phyloP scores from a whole-genome alignment of 768 basidiomycete species.

The Mycena floridula region DNA sequence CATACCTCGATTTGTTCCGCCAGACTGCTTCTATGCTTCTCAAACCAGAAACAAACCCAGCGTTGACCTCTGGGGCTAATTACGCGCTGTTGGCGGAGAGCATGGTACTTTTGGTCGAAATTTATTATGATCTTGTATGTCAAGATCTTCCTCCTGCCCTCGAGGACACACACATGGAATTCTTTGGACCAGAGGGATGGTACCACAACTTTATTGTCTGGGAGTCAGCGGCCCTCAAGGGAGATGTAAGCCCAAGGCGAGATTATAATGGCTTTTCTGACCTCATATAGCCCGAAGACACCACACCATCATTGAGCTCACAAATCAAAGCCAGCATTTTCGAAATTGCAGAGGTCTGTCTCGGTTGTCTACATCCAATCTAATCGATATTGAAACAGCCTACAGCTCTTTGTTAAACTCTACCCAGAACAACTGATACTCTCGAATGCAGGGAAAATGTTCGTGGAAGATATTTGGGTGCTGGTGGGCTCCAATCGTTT shows the following conservation, averaged over 20 bases:
- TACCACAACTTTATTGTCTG: constrained; percentile 79
- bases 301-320: constrained; percentile 79
- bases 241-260: constrained; percentile 63
- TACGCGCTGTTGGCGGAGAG: constrained; percentile 58
- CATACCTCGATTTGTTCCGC: constrained; percentile 81
- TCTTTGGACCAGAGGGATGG: constrained; percentile 72
- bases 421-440: constrained; percentile 73
- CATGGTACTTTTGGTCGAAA: constrained; percentile 73
- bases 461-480: constrained; percentile 89
- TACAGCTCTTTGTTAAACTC: constrained; percentile 72
- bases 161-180: constrained; percentile 80
- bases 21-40: constrained; percentile 53
- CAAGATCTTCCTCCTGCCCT: constrained; percentile 94
- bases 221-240: constrained; percentile 63
- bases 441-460: constrained; percentile 56
- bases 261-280: too few species aligned
- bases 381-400: neutral
- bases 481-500: constrained; percentile 71
- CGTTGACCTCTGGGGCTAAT: constrained; percentile 30
- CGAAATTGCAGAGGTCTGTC: constrained; percentile 78
- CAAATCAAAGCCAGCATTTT: constrained; percentile 85
- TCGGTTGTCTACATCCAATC: neutral
- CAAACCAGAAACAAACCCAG: constrained; percentile 26
- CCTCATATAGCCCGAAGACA: constrained; percentile 75
- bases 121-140: constrained; percentile 91